Percentiles rank a stretch among this genome's conserved stretches.
Conservation (phyloP, 805 yeast genomes). For the Saccharomyces mikatae region DNA sequence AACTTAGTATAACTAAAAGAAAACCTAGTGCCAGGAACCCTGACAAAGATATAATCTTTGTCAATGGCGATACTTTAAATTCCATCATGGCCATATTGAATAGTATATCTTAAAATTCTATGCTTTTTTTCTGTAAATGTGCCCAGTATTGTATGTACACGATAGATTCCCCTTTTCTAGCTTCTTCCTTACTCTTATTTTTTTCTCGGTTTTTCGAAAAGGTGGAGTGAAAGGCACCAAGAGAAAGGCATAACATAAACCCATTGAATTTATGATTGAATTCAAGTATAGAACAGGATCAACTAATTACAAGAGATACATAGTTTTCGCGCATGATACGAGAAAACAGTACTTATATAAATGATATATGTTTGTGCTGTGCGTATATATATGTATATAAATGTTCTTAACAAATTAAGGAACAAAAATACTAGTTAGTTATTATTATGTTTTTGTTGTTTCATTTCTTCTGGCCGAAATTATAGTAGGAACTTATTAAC, state of each 20-base stretch:
- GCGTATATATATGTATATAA: constrained; percentile 1
- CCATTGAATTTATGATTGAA: not conserved
- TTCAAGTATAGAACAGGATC: not conserved
- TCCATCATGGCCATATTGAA: constrained; percentile 11
- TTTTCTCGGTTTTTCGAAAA: not conserved
- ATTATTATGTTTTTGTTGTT: not conserved
- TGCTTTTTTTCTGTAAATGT: not conserved
- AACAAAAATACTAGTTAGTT: not conserved
- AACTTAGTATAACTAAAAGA: constrained; percentile 76
- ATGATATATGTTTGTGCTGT: not conserved
- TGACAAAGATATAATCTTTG: constrained; percentile 29
- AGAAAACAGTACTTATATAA: not conserved
- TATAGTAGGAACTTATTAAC: not conserved
- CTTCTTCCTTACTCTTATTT: not conserved
- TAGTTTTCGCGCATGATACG: not conserved
- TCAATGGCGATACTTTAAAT: constrained; percentile 29
- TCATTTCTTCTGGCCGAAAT: not conserved
- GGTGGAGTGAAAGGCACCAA: not conserved
- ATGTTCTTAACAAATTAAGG: not conserved
- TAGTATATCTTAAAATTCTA: not conserved
- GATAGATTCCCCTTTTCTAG: not conserved
- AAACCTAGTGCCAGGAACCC: constrained; percentile 78
- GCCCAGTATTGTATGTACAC: not conserved
- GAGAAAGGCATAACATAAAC: not conserved
- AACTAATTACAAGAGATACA: not conserved